These are phyloP conservation scores for Aspergillus pseudonomiae DNA, from an alignment of 2,329 filamentous ascomycete species.

Conservation along the genomic window DNA sequence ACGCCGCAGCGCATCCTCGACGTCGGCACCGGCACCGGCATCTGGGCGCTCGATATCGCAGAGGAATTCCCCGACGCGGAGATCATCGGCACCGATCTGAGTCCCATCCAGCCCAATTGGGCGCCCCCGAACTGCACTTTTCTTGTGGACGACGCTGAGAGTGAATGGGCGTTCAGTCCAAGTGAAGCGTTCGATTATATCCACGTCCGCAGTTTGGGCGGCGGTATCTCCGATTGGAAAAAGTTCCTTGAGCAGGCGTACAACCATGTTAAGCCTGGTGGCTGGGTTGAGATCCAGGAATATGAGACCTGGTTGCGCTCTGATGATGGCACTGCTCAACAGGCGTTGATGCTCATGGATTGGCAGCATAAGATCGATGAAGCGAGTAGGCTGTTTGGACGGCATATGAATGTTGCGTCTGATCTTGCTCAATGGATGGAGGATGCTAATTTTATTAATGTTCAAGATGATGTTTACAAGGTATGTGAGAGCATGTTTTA, in stretches of 20 bases:
- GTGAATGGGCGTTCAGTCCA: constrained; percentile 44
- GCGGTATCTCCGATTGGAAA: constrained; percentile 41
- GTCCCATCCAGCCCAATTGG: constrained; percentile 39
- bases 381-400: constrained; percentile 38
- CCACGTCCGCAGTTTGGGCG: constrained; percentile 40
- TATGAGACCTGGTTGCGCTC: constrained; percentile 33
- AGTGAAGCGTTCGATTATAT: constrained; percentile 44
- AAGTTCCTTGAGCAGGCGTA: constrained; percentile 35
- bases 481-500: constrained; percentile 19
- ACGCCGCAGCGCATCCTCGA: constrained; percentile 32
- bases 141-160: constrained; percentile 49
- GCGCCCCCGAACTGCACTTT: constrained; percentile 56
- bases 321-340: constrained; percentile 35
- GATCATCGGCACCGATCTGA: constrained; percentile 41
- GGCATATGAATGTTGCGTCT: constrained; percentile 38
- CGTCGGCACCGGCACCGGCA: constrained; percentile 38
- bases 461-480: constrained; percentile 40
- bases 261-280: constrained; percentile 37
- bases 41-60: constrained; percentile 49
- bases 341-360: constrained; percentile 28
- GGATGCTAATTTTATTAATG: constrained; percentile 36
- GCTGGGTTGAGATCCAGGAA: constrained; percentile 42
- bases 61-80: constrained; percentile 40
- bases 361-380: constrained; percentile 34
- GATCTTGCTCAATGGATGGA: constrained; percentile 30